Conservation (phyloP, 768 basidiomycete genomes). For the Candolleomyces eurysporus region DNA sequence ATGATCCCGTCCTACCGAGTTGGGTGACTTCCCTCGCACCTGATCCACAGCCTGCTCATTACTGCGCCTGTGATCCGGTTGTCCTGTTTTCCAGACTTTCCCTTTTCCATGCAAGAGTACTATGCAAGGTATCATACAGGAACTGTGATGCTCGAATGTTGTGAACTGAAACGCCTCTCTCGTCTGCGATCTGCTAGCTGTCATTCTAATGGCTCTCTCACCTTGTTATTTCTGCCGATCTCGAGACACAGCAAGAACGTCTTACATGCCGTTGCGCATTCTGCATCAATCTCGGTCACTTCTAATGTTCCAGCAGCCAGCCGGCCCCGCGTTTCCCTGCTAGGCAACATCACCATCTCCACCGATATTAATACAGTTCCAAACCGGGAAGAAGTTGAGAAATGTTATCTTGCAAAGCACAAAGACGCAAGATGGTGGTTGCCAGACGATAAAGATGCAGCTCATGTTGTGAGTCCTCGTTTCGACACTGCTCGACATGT, state of each 20-base stretch:
- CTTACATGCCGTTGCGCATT: slow-evolving; percentile 32
- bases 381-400: slow-evolving; percentile 29
- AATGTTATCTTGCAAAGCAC: slow-evolving; percentile 44
- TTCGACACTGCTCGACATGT: not conserved
- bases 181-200: slow-evolving; percentile 32
- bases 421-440: slow-evolving; percentile 54
- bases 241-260: slow-evolving; percentile 55
- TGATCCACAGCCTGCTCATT: not conserved
- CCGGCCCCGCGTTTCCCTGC: slow-evolving; percentile 46
- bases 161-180: not conserved
- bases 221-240: slow-evolving; percentile 51
- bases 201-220: slow-evolving; percentile 49
- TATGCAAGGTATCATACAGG: slow-evolving; percentile 33
- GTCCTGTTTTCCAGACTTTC: slow-evolving; percentile 31
- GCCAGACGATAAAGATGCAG: slow-evolving; percentile 41
- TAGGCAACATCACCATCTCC: slow-evolving; percentile 49
- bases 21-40: slow-evolving; percentile 3
- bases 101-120: slow-evolving; percentile 54
- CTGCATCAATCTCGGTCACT: slow-evolving; percentile 45
- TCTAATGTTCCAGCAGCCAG: slow-evolving; percentile 39
- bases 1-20: slow-evolving; percentile 38
- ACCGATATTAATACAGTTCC: slow-evolving; percentile 26
- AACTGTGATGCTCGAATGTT: not conserved
- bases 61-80: not conserved
- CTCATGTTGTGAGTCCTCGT: slow-evolving; percentile 38